Conservation (phyloP, 305 asterid genomes). For the Solanum hybrid region DNA sequence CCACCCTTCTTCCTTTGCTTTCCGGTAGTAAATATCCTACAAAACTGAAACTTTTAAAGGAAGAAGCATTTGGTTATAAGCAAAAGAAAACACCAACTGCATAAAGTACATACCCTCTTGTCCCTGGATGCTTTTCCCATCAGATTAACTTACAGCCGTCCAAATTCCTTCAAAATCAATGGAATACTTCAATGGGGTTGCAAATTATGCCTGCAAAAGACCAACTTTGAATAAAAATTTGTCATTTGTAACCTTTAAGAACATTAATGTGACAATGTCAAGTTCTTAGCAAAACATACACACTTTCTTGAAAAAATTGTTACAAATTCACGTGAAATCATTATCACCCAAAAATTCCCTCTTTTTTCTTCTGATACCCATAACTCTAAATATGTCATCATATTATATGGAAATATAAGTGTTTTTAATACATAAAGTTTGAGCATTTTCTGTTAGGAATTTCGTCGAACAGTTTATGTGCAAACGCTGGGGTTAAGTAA, state of each 20-base stretch:
- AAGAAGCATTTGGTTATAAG: not conserved
- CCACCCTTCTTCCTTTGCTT: conserved; percentile 98
- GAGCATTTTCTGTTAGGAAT: not conserved
- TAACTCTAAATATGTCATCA: not conserved
- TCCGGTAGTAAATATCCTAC: conserved; percentile 89
- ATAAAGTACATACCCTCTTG: conserved; percentile 46
- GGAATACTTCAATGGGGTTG: not conserved
- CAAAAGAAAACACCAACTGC: not conserved
- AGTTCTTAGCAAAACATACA: not conserved
- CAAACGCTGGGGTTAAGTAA: not conserved
- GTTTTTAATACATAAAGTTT: not conserved
- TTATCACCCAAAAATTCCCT: not conserved
- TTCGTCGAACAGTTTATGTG: not conserved
- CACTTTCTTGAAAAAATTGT: not conserved
- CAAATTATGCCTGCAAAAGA: not conserved
- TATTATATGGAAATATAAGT: not conserved
- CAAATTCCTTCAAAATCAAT: not conserved
- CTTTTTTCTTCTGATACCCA: not conserved
- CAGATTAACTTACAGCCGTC: not conserved
- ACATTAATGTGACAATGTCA: not conserved
- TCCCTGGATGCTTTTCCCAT: conserved; percentile 99
- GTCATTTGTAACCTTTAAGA: not conserved
- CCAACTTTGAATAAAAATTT: not conserved
- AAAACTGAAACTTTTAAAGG: not conserved
- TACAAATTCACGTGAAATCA: not conserved